These are phyloP conservation scores for Biscogniauxia sp. DNA, from an alignment of 2,329 filamentous ascomycete species.

Conservation along the genomic window DNA sequence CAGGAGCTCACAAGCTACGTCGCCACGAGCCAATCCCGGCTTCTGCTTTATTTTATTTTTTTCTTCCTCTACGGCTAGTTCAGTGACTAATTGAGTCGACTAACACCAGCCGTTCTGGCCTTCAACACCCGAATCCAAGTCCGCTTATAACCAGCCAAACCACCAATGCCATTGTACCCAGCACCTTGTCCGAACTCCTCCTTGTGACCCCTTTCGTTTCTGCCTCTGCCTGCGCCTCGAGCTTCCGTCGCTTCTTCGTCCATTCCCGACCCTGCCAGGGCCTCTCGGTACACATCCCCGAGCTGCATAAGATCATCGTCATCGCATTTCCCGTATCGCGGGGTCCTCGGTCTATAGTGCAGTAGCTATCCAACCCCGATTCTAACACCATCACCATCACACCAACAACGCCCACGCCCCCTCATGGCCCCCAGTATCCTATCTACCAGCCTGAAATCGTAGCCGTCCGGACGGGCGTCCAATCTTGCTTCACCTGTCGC, in stretches of 20 bases:
- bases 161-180: background rate
- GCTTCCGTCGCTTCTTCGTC: background rate
- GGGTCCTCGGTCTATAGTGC: background rate
- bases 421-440: slow-evolving; percentile 17
- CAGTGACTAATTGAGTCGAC: slow-evolving; percentile 1
- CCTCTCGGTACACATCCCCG: slow-evolving; percentile 2
- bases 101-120: slow-evolving; percentile 4
- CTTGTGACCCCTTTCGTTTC: background rate
- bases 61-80: background rate
- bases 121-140: slow-evolving; percentile 9
- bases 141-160: background rate
- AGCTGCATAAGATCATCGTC: background rate
- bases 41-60: slow-evolving; percentile 15
- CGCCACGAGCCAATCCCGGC: slow-evolving; percentile 24
- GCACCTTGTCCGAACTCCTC: background rate
- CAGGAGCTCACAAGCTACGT: slow-evolving; percentile 10
- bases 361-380: background rate
- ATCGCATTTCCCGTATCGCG: slow-evolving; percentile 1
- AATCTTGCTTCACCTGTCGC: slow-evolving; percentile 8
- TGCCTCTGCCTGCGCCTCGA: slow-evolving; percentile 3
- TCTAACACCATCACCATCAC: slow-evolving; percentile 12
- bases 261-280: background rate
- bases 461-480: slow-evolving; percentile 17
- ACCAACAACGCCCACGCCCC: slow-evolving; percentile 8
- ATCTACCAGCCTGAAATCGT: slow-evolving; percentile 15